phyloP scores from a whole-genome alignment of 108 stramenopile species.

The Cyclotella sp. region DNA sequence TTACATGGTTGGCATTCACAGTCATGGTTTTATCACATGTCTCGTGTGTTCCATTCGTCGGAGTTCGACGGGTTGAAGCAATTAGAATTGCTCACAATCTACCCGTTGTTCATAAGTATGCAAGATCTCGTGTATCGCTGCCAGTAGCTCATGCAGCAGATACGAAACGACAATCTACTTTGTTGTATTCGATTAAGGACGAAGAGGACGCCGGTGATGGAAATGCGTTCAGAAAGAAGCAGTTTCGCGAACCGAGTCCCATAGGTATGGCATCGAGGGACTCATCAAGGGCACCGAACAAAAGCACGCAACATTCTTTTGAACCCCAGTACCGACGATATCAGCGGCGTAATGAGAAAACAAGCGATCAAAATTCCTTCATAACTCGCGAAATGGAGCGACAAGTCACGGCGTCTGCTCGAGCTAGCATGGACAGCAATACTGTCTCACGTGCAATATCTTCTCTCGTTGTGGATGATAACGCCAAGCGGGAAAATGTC shows the following conservation, averaged over 20 bases:
- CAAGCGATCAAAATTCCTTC: conserved; percentile 1
- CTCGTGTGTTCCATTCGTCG: no score
- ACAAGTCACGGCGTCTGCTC: conserved; percentile 42
- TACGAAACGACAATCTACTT: no score
- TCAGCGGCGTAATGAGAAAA: neutral
- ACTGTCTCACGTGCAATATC: conserved; percentile 44
- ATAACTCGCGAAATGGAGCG: conserved; percentile 44
- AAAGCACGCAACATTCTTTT: neutral
- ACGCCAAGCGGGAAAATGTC: neutral
- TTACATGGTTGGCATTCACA: no score
- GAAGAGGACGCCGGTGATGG: no score
- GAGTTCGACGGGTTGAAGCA: no score
- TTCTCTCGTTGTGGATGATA: conserved; percentile 9
- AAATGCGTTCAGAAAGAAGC: no score
- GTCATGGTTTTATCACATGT: no score
- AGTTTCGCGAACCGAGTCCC: neutral
- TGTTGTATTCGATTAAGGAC: no score
- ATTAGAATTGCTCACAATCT: no score
- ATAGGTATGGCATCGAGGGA: neutral
- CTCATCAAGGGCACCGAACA: neutral
- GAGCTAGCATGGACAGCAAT: conserved; percentile 32
- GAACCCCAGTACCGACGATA: conserved; percentile 10
- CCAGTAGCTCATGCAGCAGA: no score
- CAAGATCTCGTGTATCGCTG: no score
- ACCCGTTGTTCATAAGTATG: no score